Conservation (phyloP, 2,329 filamentous ascomycete genomes). For the Teratosphaeria pseudoeucalypti region DNA sequence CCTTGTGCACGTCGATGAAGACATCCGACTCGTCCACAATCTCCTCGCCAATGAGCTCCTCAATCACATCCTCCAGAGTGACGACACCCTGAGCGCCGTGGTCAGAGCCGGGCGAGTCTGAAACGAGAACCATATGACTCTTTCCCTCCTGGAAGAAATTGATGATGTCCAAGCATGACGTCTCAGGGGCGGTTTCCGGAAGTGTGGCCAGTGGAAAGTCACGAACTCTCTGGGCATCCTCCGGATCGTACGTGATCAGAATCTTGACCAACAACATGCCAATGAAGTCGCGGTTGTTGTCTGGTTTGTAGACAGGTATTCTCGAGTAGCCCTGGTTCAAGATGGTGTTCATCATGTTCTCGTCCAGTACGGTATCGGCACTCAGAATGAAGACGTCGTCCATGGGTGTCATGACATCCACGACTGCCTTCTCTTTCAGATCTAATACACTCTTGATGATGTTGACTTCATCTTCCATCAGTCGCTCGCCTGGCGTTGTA, state of each 20-base stretch:
- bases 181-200: constrained; percentile 88
- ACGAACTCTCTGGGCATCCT: constrained; percentile 74
- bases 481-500: constrained; percentile 66
- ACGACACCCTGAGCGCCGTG: constrained; percentile 86
- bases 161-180: constrained; percentile 94
- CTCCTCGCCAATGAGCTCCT: constrained; percentile 98
- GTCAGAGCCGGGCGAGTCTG: constrained; percentile 80
- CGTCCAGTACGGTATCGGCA: constrained; percentile 86
- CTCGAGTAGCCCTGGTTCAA: constrained; percentile 88
- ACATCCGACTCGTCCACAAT: constrained; percentile 99
- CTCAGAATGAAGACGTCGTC: constrained; percentile 93
- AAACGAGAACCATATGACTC: constrained; percentile 96
- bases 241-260: constrained; percentile 94
- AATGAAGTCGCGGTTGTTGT: constrained; percentile 78
- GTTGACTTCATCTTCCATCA: constrained; percentile 96
- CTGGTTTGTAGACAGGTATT: constrained; percentile 84
- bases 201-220: constrained; percentile 90
- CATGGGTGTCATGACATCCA: constrained; percentile 97
- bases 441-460: constrained; percentile 97
- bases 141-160: constrained; percentile 99
- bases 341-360: constrained; percentile 88
- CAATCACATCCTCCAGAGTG: constrained; percentile 94
- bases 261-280: constrained; percentile 99
- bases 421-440: constrained; percentile 90
- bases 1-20: constrained; percentile 96